phyloP scores from a whole-genome alignment of 495 filamentous ascomycete genomes.

The Physcia stellaris region DNA sequence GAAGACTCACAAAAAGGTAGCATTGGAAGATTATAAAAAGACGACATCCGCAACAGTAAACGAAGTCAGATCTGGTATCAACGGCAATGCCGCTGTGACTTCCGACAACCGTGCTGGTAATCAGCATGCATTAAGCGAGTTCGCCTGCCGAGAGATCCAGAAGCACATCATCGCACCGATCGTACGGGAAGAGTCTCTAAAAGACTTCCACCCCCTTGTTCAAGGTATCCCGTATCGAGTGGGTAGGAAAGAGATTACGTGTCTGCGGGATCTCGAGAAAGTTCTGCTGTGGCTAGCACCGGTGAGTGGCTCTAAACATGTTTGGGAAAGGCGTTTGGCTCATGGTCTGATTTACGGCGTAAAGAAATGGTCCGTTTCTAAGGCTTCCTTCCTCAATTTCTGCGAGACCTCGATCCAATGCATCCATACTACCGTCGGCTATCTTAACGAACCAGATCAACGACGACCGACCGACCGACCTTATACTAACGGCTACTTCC shows the following conservation, averaged over 20 bases:
- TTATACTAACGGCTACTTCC: conserved; percentile 85
- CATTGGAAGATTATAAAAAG: conserved; percentile 18
- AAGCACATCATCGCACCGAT: conserved; percentile 44
- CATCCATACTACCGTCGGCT: conserved; percentile 68
- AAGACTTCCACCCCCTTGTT: conserved; percentile 68
- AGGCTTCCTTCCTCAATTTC: conserved; percentile 62
- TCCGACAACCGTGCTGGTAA: conserved; percentile 13
- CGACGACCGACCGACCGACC: conserved; percentile 67
- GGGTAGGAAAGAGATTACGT: conserved; percentile 64
- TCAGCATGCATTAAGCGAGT: conserved; percentile 31
- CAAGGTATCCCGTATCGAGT: conserved; percentile 63
- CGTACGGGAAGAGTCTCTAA: conserved; percentile 38
- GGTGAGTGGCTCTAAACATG: conserved; percentile 48
- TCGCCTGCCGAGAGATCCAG: conserved; percentile 42
- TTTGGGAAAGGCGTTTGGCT: conserved; percentile 46
- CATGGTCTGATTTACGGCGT: conserved; percentile 44
- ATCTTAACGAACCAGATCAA: conserved; percentile 67
- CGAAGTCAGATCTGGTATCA: conserved; percentile 29
- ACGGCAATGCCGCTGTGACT: conserved; percentile 25
- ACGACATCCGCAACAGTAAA: conserved; percentile 11
- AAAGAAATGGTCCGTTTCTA: conserved; percentile 60
- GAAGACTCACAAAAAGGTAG: conserved; percentile 8
- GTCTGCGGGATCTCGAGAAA: conserved; percentile 81
- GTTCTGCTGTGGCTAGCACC: conserved; percentile 73
- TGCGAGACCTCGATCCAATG: conserved; percentile 77